Conservation (phyloP, 108 stramenopile species). For the Pseudonitzschia multiseries region DNA sequence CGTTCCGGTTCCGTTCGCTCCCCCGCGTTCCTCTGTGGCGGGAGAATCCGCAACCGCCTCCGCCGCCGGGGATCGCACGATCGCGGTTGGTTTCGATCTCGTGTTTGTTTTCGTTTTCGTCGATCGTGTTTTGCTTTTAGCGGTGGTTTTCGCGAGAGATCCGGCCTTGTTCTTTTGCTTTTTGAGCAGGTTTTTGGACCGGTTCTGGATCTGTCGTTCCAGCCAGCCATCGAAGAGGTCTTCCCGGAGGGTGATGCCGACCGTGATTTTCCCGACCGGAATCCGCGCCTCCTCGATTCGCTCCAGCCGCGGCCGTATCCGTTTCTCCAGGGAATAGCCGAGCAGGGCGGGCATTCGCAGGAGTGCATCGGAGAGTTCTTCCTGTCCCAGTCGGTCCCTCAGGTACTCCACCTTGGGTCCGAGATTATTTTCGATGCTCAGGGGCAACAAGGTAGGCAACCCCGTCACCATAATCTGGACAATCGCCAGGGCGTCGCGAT, state of each 20-base stretch:
- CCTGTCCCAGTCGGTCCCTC: constrained; percentile 28
- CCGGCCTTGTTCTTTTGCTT: neutral
- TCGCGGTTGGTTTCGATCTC: neutral
- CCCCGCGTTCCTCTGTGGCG: neutral
- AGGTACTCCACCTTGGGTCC: constrained; percentile 72
- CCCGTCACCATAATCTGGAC: constrained; percentile 56
- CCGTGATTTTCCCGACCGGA: constrained; percentile 52
- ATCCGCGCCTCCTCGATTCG: constrained; percentile 45
- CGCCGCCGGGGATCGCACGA: neutral
- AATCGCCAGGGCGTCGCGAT: constrained; percentile 8
- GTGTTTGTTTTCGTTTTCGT: neutral
- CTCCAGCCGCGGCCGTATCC: constrained; percentile 72
- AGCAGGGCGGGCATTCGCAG: constrained; percentile 65
- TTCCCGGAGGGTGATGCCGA: constrained; percentile 69
- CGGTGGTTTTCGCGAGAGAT: neutral
- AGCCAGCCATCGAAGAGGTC: constrained; percentile 67
- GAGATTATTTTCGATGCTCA: constrained; percentile 56
- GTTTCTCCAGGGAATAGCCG: constrained; percentile 73
- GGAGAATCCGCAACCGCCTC: neutral
- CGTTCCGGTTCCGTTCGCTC: neutral
- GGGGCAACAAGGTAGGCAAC: constrained; percentile 65
- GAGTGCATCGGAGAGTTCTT: constrained; percentile 42
- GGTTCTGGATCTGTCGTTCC: constrained; percentile 19
- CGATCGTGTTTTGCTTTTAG: neutral
- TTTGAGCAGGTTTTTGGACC: neutral